Base-by-base conservation (phyloP, 768 basidiomycete species). In the Plicaturopsis crispa region DNA sequence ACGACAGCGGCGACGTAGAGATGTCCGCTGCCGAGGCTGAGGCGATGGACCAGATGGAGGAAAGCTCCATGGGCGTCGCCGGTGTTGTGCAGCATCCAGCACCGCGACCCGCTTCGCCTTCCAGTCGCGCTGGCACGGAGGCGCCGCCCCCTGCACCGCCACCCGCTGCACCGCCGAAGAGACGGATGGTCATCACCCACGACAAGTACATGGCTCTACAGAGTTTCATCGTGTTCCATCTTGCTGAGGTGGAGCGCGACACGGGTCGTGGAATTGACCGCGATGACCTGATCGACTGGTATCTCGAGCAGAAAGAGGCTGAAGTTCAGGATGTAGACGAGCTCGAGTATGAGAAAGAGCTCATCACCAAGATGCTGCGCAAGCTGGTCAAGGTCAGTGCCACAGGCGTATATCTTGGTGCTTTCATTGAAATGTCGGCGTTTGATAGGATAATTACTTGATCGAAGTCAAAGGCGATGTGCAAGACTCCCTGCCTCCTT, bases 281-380 rank as follows among this genome's bases (percentile, higher is more conserved):
- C 32, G 91, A 94, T 48, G 93, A 96, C 49, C 70, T 99, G 39
- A 84, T 94, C 45, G 90, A 94, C 55, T 94, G 91, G 93, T 98
- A 97, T 55, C 73, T 98, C 39, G 96, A 99, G 64, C 62, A 75
- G 46, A 84, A 79, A 57, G 96, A 99, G 59, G 66, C 69, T 6
- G 84, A 91, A 45, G 65, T 98, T 26, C 75, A 82, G 46, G 80
- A 84, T 37, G 72, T 90, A 4, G 90, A 92, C 38, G 82, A 93
- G 50, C 63, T 96, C 13, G 91, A 97, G 49, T 84, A 85, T 48
- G 87, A 98, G 62, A 82, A 82, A 50, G 89, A 91, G 56, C 68
- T 99, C 35, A 77, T 97, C 43, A 78, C 74, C 28, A 99, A 98
- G 62, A 80, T 96, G 52, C 59, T 99, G 46, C 75, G 68, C 49